Base-by-base conservation (phyloP, 2,329 filamentous ascomycete genomes). In the Hypomyces rosellus region DNA sequence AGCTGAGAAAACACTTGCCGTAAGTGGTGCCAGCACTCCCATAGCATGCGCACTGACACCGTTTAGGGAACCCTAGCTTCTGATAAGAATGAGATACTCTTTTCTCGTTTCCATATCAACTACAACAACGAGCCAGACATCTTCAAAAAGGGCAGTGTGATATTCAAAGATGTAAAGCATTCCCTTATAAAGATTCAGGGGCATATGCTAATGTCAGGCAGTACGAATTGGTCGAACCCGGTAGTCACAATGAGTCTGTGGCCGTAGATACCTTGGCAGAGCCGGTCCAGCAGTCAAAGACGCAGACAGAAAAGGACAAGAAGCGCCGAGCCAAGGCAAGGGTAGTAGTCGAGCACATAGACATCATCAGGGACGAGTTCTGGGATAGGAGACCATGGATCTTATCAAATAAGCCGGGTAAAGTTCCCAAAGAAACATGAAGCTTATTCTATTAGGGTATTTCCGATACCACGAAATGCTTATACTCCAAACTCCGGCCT, bases 121-220 rank as follows among this genome's bases (percentile, higher is more conserved):
- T 99, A 99, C 71, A 99, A 99, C 69, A 93, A 96, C 58, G 93
- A 99, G 67, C 82, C 83, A 0, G 89, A 95, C 55, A 90, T 96
- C 14, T 96, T 82, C 68, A 93, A 86, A 67, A 99, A 97, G 66
- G 93, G 93, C 4, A 97, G 89, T 57, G 86, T 96, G 2, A 70
- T 97, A 5, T 93, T 91, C 65, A 80, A 91, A 60, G 87, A 93
- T 65, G 86, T 87, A 69, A 69, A 62, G 80, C 68, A 15, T 11
- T 4, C 22, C 12, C 9, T 15, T 14, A 8, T 14, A 6, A 13
- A 5, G 15, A 16, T 22, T 9, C 2, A 16, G n/a, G 37, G 9
- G n/a, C 12, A 11, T 13, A 1, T 18, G 20, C 44, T 71, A 48
- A 69, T 59, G 6, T 42, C 48, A 30, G 6, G 8, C 53, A 88